Conservation (phyloP, 805 yeast species). For the Starmerella sirachaensis region DNA sequence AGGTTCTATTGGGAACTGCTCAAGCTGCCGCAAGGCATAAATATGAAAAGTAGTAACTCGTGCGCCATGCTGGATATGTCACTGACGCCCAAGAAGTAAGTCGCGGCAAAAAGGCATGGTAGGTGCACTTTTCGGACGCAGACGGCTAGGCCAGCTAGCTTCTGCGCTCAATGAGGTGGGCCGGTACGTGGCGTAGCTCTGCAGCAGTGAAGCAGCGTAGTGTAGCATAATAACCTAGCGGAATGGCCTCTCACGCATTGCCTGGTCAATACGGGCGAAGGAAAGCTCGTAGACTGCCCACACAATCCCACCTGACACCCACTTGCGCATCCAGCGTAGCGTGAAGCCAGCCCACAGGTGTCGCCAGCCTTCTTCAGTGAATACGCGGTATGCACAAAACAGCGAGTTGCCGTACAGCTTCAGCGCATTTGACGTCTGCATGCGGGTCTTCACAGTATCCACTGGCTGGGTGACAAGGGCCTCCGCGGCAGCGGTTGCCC, state of each 20-base stretch:
- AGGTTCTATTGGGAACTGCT: too few species aligned
- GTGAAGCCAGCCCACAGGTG: constrained; percentile 30
- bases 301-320: constrained; percentile 59
- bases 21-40: too few species aligned
- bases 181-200: too few species aligned
- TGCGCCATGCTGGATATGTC: too few species aligned
- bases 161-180: too few species aligned
- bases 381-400: constrained; percentile 28
- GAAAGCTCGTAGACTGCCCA: constrained; percentile 43
- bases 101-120: too few species aligned
- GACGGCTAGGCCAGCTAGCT: too few species aligned
- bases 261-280: constrained; percentile 10
- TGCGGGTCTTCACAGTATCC: constrained; percentile 74
- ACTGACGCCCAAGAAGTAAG: too few species aligned
- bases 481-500: constrained; percentile 42
- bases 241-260: constrained; percentile 20
- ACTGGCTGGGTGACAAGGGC: constrained; percentile 76
- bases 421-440: constrained; percentile 49
- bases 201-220: too few species aligned
- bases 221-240: neutral
- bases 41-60: too few species aligned
- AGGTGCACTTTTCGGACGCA: too few species aligned
- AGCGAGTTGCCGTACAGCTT: constrained; percentile 29
- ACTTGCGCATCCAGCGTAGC: constrained; percentile 60
- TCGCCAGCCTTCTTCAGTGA: constrained; percentile 31